Evolutionary conservation across 1,139 yeast genomes (phyloP).

Genomic region (Geotrichum histeridarum): DNA sequence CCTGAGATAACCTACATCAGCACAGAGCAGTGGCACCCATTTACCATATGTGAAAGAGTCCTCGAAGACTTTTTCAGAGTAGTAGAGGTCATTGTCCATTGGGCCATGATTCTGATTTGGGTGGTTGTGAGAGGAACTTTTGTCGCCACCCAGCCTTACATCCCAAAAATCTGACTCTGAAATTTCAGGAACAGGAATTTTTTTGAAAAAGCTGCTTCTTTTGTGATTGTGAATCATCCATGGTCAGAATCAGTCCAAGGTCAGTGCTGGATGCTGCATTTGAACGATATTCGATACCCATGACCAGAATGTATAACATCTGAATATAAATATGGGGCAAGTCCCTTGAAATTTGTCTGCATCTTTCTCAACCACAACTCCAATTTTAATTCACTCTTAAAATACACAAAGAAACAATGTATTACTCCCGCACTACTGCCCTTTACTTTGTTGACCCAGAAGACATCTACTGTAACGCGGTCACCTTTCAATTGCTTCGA

Average conservation of each 20-base stretch:
- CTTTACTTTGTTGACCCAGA: no score
- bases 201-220: no score
- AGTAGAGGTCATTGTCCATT: slow-evolving; percentile 15
- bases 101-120: neutral
- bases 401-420: neutral
- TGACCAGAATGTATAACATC: neutral
- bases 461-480: neutral
- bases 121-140: no score
- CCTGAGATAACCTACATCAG: slow-evolving; percentile 20
- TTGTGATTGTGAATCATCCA: no score
- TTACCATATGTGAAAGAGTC: slow-evolving; percentile 24
- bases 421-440: no score
- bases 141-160: neutral
- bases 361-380: no score
- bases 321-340: neutral
- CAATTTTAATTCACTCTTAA: neutral
- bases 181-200: no score
- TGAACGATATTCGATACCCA: neutral
- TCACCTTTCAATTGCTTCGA: neutral
- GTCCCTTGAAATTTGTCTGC: neutral
- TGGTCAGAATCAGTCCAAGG: no score
- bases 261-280: no score
- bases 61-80: slow-evolving; percentile 20
- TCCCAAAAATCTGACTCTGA: neutral
- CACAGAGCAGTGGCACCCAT: slow-evolving; percentile 27